Conservation (phyloP, 2,329 filamentous ascomycete species). For the Cyphellophora attinorum region DNA sequence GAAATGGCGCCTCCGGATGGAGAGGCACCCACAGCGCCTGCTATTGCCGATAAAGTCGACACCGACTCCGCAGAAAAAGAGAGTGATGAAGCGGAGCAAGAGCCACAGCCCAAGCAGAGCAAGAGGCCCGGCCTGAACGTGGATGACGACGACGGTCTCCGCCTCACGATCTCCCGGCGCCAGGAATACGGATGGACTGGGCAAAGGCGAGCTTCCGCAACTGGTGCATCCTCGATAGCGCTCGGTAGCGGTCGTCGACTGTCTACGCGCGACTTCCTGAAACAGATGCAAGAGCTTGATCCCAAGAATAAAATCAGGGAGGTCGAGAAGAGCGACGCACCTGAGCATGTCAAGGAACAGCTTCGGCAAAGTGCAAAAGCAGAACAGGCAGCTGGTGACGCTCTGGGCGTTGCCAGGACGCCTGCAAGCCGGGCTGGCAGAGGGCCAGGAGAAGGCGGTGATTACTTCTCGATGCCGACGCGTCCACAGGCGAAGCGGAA, state of each 20-base stretch:
- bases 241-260: constrained; percentile 41
- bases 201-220: constrained; percentile 26
- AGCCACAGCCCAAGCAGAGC: constrained; percentile 14
- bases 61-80: constrained; percentile 16
- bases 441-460: neutral
- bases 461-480: constrained; percentile 3
- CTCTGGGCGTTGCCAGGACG: constrained; percentile 11
- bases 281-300: constrained; percentile 51
- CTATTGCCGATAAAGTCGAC: constrained; percentile 10
- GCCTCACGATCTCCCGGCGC: constrained; percentile 49
- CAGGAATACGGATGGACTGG: constrained; percentile 26
- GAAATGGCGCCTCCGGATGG: constrained; percentile 10
- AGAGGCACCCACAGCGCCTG: constrained; percentile 21
- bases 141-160: constrained; percentile 45
- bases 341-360: constrained; percentile 28
- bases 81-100: constrained; percentile 22
- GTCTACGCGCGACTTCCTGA: constrained; percentile 57
- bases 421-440: constrained; percentile 6
- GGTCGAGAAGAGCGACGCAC: constrained; percentile 32
- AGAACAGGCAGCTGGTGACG: constrained; percentile 13
- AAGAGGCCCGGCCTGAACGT: neutral
- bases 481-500: constrained; percentile 2
- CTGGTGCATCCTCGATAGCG: constrained; percentile 11
- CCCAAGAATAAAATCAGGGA: constrained; percentile 45
- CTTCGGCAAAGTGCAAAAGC: constrained; percentile 23